Conservation (phyloP, 129 eudicot genomes). For the Flaveria trinervia region DNA sequence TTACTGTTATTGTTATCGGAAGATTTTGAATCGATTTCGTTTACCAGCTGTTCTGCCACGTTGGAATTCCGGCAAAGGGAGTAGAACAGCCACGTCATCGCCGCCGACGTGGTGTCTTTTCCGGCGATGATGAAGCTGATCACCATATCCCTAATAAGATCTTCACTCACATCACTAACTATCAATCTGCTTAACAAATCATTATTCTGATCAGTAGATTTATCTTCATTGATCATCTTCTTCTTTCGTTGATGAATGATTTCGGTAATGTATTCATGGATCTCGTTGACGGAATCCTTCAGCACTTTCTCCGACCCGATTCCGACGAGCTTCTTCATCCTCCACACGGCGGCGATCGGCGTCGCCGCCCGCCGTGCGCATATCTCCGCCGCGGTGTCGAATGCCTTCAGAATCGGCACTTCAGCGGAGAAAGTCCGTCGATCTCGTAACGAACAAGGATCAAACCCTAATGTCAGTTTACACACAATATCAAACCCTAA, state of each 20-base stretch:
- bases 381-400: conserved; percentile 41
- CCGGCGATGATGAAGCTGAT: conserved; percentile 70
- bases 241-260: conserved; percentile 32
- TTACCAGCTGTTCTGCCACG: conserved; percentile 17
- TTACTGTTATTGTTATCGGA: too few species aligned
- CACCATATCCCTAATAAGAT: conserved; percentile 58
- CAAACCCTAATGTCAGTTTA: conserved; percentile 46
- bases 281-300: conserved; percentile 28
- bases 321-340: conserved; percentile 34
- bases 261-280: conserved; percentile 28
- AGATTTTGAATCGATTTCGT: background rate
- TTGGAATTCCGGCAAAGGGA: conserved; percentile 31
- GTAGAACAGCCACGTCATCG: conserved; percentile 74
- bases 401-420: conserved; percentile 36
- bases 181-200: conserved; percentile 51
- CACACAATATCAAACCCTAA: conserved; percentile 52
- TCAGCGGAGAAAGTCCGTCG: background rate
- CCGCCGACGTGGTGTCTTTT: conserved; percentile 65
- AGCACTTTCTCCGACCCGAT: conserved; percentile 46
- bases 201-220: background rate
- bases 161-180: conserved; percentile 40
- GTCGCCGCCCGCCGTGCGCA: conserved; percentile 41
- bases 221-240: background rate
- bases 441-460: conserved; percentile 35
- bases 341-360: conserved; percentile 40